Evolutionary conservation across 768 basidiomycete species (phyloP), one percentile per base, ranked within the genome.

Genomic region (Glaciozyma antarctica): DNA sequence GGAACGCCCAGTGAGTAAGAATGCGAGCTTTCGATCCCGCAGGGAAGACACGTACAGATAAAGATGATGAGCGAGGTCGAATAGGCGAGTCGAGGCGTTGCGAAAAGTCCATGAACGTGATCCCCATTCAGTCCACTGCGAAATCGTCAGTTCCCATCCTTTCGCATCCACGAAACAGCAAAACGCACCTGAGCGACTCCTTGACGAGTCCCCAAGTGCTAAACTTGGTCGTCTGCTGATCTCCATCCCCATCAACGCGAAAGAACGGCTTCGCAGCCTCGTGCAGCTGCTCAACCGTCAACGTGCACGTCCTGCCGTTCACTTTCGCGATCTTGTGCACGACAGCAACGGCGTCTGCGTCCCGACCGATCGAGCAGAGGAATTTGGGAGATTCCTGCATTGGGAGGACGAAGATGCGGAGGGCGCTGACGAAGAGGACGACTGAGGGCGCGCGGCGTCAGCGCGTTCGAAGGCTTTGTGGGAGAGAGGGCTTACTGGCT

Each of bases 311-410:
- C 65, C 70, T 80, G 51, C 81, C 79, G 56, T 84, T 83, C 24
- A 77, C 76, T 54, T 73, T 75, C 10, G 83, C 83, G 52, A 84
- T 77, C 48, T 79, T 77, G 65, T 81, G 75, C 17, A 84, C 77
- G 49, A 81, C 80, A 66, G 77, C 75, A 56, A 85, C 77, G 9
- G 83, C 83, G 53, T 84, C 82, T 56, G 78, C 77, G 69, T 86
- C 84, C 49, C 80, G 80, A 30, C 83, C 83, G 70, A 82, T 81
- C 7, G 79, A 80, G 28, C 84, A 76, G 26, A 85, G 79, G 74
- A 81, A 86, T 70, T 85, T 85, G 13, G 84, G 81, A 0, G 82
- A 82, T 71, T 85, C 85, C 70, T 83, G 81, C 60, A 85, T 77
- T 65, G 80, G 80, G 67, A 86, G 84, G 30, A 85, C 75, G 61